Base-by-base conservation (phyloP, 768 basidiomycete genomes). In the Mycena polygramma region DNA sequence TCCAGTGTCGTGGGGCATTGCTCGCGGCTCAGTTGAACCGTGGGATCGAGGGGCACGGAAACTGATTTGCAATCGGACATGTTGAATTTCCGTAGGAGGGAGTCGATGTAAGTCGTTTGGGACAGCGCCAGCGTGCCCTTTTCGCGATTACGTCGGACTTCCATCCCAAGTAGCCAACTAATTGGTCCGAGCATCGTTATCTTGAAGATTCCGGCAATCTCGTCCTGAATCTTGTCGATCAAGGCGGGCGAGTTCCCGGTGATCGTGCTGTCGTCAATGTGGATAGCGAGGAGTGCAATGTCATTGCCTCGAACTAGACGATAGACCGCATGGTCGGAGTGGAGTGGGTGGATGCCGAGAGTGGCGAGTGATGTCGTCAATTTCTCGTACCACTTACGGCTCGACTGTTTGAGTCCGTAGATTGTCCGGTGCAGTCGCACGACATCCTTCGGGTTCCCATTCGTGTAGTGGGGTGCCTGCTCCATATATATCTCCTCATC, bases 241-340 rank as follows among this genome's bases (percentile, higher is more conserved):
- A 30, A 45, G 1, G 37, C 37, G 7, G 69, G 45, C 9, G 75
- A 66, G 19, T 37, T 68, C 4, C 78, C 75, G 26, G 80, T 66
- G 14, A 81, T 74, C 0, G 79, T 70, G 57, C 81, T 77, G 73
- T 85, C 81, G 68, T 85, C 81, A 1, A 85, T 78, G 68, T 78
- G 79, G 0, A 82, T 65, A 2, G 71, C 71, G 22, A 72, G 39
- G 45, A 77, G 37, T 10, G 57, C 59, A 45, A 68, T 9, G 5
- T 64, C 8, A 24, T 62, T 58, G 39, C 73, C 67, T 17, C 57
- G 49, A 7, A 64, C 63, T 2, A 51, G 36, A 22, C 39, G 67
- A 15, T 68, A 77, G 30, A 77, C 57, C 19, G 77, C 64, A 14
- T 72, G 62, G 37, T 77, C 74, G 0, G 70, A 54, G 5, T 43